These are phyloP conservation scores for Calonectria pteridis DNA, from an alignment of 2,329 filamentous ascomycete species.

Conservation along the genomic window DNA sequence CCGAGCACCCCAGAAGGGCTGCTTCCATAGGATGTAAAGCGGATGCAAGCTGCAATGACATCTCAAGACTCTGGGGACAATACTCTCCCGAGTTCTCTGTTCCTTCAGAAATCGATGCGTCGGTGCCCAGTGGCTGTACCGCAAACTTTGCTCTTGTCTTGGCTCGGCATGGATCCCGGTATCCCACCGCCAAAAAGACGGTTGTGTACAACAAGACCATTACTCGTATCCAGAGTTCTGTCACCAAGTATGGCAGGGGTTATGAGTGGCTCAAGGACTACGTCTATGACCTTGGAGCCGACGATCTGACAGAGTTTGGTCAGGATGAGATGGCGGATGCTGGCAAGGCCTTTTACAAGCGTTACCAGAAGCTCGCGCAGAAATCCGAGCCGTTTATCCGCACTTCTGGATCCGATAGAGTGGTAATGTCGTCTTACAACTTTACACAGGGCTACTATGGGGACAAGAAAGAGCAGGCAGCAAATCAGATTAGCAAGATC, in stretches of 20 bases:
- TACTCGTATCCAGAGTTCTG: slow-evolving; percentile 70
- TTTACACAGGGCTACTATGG: slow-evolving; percentile 81
- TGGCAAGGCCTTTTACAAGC: slow-evolving; percentile 79
- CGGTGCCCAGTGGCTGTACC: slow-evolving; percentile 75
- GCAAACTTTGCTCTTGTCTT: slow-evolving; percentile 86
- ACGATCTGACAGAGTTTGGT: slow-evolving; percentile 77
- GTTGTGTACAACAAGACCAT: slow-evolving; percentile 73
- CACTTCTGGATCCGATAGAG: slow-evolving; percentile 76
- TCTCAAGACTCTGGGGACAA: slow-evolving; percentile 82
- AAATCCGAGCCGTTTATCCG: slow-evolving; percentile 76
- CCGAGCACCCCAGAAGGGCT: slow-evolving; percentile 17
- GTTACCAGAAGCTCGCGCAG: slow-evolving; percentile 75
- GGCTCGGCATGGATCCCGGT: slow-evolving; percentile 86
- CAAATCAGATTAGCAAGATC: slow-evolving; percentile 66
- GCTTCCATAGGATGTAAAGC: slow-evolving; percentile 40
- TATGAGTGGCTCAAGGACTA: slow-evolving; percentile 81
- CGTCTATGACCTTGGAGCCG: slow-evolving; percentile 76
- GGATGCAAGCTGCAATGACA: slow-evolving; percentile 62
- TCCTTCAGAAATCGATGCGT: slow-evolving; percentile 71
- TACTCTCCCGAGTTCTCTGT: slow-evolving; percentile 89
- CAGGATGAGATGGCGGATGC: slow-evolving; percentile 78
- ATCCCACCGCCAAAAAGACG: slow-evolving; percentile 80
- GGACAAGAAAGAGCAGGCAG: slow-evolving; percentile 51
- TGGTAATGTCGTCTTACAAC: slow-evolving; percentile 79
- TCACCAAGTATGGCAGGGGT: slow-evolving; percentile 69